These are phyloP conservation scores for Amyloporia xantha DNA, from an alignment of 768 basidiomycete species.

Conservation along the genomic window DNA sequence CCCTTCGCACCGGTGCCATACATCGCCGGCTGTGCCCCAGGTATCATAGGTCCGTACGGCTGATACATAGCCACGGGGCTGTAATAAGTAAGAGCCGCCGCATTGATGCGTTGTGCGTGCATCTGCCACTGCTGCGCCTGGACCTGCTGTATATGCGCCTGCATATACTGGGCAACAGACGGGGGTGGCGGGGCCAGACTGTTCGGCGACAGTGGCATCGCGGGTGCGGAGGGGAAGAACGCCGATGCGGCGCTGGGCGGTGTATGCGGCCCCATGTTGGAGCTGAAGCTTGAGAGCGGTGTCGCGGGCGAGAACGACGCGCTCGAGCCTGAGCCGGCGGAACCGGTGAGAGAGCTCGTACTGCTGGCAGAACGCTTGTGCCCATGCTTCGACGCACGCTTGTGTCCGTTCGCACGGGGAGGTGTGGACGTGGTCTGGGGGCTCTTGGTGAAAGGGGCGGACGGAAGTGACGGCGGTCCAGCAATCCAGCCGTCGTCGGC, in stretches of 20 bases:
- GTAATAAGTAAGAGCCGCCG: not conserved
- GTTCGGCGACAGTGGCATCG: not conserved
- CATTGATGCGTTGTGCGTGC: not conserved
- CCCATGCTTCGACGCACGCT: constrained; percentile 7
- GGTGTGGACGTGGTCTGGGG: not conserved
- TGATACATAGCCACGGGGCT: not conserved
- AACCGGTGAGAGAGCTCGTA: constrained; percentile 2
- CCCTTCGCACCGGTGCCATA: not conserved
- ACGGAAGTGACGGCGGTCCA: not conserved
- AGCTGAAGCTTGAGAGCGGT: not conserved
- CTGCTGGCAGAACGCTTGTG: constrained; percentile 19
- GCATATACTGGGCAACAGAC: not conserved
- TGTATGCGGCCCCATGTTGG: not conserved
- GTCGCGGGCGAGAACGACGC: constrained; percentile 4
- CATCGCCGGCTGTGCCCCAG: not conserved
- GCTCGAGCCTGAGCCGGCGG: constrained; percentile 7
- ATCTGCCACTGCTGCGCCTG: not conserved
- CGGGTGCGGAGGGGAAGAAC: not conserved
- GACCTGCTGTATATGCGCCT: not conserved
- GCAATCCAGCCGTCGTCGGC: constrained; percentile 22
- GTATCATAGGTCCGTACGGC: not conserved
- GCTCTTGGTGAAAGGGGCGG: too few relatives aligned
- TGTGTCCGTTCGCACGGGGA: constrained; percentile 1
- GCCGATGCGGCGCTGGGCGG: not conserved
- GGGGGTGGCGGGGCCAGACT: not conserved